phyloP scores from a whole-genome alignment of 2,329 filamentous ascomycete genomes.

The Colletotrichum australisinense region DNA sequence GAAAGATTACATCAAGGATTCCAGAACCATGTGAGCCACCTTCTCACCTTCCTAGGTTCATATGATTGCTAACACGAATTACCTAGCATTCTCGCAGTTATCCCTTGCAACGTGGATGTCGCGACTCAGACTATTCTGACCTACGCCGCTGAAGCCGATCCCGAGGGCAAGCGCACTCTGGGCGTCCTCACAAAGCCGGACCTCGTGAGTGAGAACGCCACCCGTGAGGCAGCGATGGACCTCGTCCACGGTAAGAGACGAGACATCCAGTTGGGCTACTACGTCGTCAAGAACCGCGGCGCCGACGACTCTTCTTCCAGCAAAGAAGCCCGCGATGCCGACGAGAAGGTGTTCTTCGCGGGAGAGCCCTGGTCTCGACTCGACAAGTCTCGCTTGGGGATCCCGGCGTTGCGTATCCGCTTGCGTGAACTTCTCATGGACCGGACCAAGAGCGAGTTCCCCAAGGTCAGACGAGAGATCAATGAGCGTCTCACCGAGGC shows the following conservation, averaged over 20 bases:
- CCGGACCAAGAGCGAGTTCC: conserved; percentile 43
- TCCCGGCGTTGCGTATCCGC: conserved; percentile 38
- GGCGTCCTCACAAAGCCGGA: conserved; percentile 61
- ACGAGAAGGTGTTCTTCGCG: conserved; percentile 8
- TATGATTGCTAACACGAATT: not conserved
- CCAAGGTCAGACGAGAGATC: conserved; percentile 40
- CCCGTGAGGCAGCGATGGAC: conserved; percentile 29
- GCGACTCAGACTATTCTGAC: conserved; percentile 54
- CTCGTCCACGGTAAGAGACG: conserved; percentile 36
- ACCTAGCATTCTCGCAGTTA: conserved; percentile 55
- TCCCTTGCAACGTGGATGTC: conserved; percentile 53
- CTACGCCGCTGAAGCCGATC: conserved; percentile 51
- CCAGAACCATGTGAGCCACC: conserved; percentile 53
- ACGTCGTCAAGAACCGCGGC: conserved; percentile 40
- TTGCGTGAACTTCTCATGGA: conserved; percentile 42
- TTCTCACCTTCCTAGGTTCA: rapidly evolving
- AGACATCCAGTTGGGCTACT: conserved; percentile 39
- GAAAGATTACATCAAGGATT: conserved; percentile 55
- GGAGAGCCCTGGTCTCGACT: conserved; percentile 36
- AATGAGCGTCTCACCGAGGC: conserved; percentile 20
- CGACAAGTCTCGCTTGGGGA: conserved; percentile 39
- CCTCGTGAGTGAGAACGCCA: conserved; percentile 44
- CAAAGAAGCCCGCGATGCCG: not conserved
- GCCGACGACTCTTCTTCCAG: conserved; percentile 35
- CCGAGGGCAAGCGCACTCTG: conserved; percentile 53